Percentiles rank a stretch among this genome's conserved stretches.
These are phyloP conservation scores for Secale cereale DNA, from an alignment of 176 grass and related monocot species.

Conservation along the genomic window DNA sequence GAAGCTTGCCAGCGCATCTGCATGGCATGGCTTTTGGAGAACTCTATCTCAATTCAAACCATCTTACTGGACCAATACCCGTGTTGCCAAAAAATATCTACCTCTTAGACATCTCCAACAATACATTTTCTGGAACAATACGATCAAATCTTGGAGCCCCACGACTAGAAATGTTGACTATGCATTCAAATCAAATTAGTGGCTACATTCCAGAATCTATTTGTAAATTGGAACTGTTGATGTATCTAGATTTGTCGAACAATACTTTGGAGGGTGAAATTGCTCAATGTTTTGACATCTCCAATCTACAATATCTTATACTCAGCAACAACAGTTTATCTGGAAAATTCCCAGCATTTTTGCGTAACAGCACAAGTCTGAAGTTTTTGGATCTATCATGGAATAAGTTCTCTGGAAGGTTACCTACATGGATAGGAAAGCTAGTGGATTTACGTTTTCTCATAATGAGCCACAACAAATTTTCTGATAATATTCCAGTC, in stretches of 20 bases:
- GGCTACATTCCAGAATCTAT: too few species aligned
- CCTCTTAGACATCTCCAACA: neutral
- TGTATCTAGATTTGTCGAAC: neutral
- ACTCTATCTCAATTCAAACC: neutral
- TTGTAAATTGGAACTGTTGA: too few species aligned
- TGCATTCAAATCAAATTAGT: too few species aligned
- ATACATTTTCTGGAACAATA: too few species aligned
- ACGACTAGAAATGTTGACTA: too few species aligned
- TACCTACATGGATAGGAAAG: neutral
- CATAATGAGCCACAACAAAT: neutral
- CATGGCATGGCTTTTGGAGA: neutral
- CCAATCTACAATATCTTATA: neutral
- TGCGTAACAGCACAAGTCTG: neutral
- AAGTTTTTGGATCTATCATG: neutral
- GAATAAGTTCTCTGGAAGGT: neutral
- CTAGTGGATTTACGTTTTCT: neutral
- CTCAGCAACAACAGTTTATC: constrained; percentile 26
- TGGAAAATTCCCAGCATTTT: constrained; percentile 14
- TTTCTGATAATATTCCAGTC: neutral
- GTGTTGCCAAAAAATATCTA: neutral
- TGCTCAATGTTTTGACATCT: neutral
- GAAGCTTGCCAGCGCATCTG: constrained; percentile 5
- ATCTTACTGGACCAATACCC: neutral
- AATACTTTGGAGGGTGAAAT: constrained; percentile 14
- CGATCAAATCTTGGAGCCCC: too few species aligned